Evolutionary conservation across 2,329 filamentous ascomycete species (phyloP), one percentile per base, ranked within the genome.

Genomic region (Pseudocercospora fuligena): DNA sequence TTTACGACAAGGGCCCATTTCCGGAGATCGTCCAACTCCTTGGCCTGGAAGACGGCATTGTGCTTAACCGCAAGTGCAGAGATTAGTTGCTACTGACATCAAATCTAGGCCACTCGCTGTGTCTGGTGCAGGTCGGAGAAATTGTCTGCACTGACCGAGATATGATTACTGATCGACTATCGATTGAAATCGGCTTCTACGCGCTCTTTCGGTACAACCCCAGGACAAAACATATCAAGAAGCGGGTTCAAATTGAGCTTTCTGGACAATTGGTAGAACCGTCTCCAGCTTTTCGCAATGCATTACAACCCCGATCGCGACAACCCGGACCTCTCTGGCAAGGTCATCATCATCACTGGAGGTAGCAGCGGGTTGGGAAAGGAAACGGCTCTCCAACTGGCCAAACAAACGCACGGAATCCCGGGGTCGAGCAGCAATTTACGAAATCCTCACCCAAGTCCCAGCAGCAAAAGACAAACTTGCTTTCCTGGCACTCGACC

Each of bases 381-480:
- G 58, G 68, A 84, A 69, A 81, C 82, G 9, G 73, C 84, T 58
- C 72, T 79, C 46, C 79, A 83, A 62, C 78, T 86, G 33, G 81
- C 81, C n/a, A 79, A 78, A 65, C 86, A 87, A 72, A 74, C 66
- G 74, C 31, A 72, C 84, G 3, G 82, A 85, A 51, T 78, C 80
- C 54, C 81, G 81, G 9, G 81, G 78, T 29, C 76, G 80, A 6
- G 78, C 81, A 8, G 82, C 86, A 43, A 74, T 82, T 11, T 76
- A 78, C 1, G 78, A 82, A 66, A 73, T 82, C 67, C 58, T 75
- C 1, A 70, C 74, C 23, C 69, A 78, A n/a, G 64, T 73, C 6
- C 53, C 74, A 70, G 46, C 74, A 71, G 40, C 40, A 16, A 46
- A 46, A 46, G 73, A 76, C 40, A 79, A 81, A 59, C 78, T 86